Base-by-base conservation (phyloP, 306 rosid species). In the Alnus rubra region DNA sequence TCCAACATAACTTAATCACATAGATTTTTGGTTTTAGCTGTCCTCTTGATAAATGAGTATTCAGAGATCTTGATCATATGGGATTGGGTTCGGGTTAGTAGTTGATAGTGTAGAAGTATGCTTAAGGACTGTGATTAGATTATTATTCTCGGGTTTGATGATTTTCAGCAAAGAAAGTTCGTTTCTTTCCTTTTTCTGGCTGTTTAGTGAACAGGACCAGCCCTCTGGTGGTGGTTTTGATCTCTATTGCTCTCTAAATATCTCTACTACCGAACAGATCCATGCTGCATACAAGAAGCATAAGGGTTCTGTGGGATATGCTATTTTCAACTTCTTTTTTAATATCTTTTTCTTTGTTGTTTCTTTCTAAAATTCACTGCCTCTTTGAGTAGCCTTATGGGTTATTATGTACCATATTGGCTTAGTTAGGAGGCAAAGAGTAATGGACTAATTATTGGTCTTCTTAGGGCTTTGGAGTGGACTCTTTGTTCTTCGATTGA, bases 371-470 rank as follows among this genome's bases (percentile, higher is more conserved):
- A 59, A 47, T 18, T 19, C 65, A 72, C 23, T 50, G 77, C 65
- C 73, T 50, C 82, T 72, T 79, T 49, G 73, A 60, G 77, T 62
- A n/a, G 82, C 73, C 73, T n/a, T 72, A 7, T 78, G 72, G 10
- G n/a, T 58, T 31, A 18, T 33, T 11, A 71, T 68, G 30, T 71
- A n/a, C 74, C 71, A 71, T 71, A 78, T 18, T 59, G 72, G 76
- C 63, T 10, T 31, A 67, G 67, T 77, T 52, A 77, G n/a, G 67
- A 67, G 80, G 74, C 80, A 67, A 52, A 77, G 11, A 67, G 52
- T 68, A 71, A 71, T 50, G 5, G 55, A 55, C 37, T 30, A 4
- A 19, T 71, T 18, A 11, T n/a, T 58, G 35, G 52, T 78, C 72
- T 76, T 70, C 76, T 78, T 48, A 59, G 71, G 63, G 51, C 71